A percentile compares a stretch with the other conserved stretches of the same genome.
Conservation (phyloP, 2,329 filamentous ascomycete genomes). For the Penicillium digitatum region DNA sequence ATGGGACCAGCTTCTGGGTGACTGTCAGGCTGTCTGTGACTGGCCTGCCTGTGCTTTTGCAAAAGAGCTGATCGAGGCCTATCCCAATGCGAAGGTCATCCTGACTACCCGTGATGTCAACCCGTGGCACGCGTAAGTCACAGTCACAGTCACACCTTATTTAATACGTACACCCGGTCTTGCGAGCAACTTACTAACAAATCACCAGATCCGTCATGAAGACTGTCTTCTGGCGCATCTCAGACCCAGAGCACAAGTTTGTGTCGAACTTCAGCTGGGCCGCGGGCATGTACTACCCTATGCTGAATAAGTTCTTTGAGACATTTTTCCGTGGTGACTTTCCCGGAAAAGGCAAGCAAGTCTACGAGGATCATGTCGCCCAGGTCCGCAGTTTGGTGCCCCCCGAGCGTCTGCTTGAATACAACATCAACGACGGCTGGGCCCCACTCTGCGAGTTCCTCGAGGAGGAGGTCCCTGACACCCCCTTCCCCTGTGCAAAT, state of each 20-base stretch:
- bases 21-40: conserved; percentile 65
- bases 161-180: neutral
- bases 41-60: conserved; percentile 66
- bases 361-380: conserved; percentile 56
- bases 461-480: conserved; percentile 49
- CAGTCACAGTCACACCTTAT: neutral
- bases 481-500: conserved; percentile 51
- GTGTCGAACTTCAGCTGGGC: conserved; percentile 60
- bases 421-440: conserved; percentile 54
- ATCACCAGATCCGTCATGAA: conserved; percentile 55
- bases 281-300: conserved; percentile 64
- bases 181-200: neutral
- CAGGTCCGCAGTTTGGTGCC: conserved; percentile 49
- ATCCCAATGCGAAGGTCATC: conserved; percentile 68
- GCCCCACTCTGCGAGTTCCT: conserved; percentile 54
- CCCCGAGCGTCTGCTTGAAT: conserved; percentile 51
- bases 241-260: conserved; percentile 57
- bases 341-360: conserved; percentile 60
- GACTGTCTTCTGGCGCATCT: conserved; percentile 65
- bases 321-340: conserved; percentile 67
- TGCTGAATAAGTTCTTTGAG: conserved; percentile 66
- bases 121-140: conserved; percentile 53
- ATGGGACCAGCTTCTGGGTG: conserved; percentile 65
- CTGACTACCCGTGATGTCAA: conserved; percentile 64
- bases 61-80: conserved; percentile 66